Percentiles rank a stretch among this genome's conserved stretches.
phyloP scores from a whole-genome alignment of 1,284 basidiomycete species.

The Anthracocystis setariae region DNA sequence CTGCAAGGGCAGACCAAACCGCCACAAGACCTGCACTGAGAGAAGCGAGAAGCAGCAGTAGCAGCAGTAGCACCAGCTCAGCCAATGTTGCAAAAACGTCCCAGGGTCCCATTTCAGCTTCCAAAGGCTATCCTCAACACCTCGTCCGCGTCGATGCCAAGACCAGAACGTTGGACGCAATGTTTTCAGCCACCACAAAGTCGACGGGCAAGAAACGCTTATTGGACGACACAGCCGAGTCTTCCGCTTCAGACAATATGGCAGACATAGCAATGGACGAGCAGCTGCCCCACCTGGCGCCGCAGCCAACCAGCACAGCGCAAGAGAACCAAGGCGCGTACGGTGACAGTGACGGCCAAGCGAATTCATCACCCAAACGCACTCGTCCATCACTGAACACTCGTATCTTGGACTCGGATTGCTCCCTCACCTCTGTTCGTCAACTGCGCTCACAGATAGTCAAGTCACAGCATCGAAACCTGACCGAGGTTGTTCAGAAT shows the following conservation, averaged over 20 bases:
- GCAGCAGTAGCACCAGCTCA: conserved; percentile 19
- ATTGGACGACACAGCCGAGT: not conserved
- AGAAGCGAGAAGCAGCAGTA: conserved; percentile 19
- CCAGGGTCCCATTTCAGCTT: conserved; percentile 21
- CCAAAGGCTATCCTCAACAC: conserved; percentile 76
- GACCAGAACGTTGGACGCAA: conserved; percentile 90
- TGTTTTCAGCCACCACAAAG: conserved; percentile 30
- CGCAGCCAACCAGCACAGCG: conserved; percentile 1
- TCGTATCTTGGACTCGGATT: conserved; percentile 80
- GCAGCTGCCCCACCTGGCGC: conserved; percentile 1
- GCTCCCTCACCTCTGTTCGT: conserved; percentile 81
- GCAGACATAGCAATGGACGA: conserved; percentile 7
- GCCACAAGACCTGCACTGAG: conserved; percentile 10
- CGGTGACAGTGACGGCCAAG: not conserved
- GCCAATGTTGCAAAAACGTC: conserved; percentile 4
- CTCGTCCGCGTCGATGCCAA: conserved; percentile 89
- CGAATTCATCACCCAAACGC: conserved; percentile 6
- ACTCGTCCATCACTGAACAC: conserved; percentile 30
- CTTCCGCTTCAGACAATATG: conserved; percentile 4
- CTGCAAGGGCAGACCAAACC: not conserved
- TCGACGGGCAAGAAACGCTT: conserved; percentile 25
- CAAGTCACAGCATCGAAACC: conserved; percentile 78
- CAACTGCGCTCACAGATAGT: conserved; percentile 75
- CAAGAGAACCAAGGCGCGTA: conserved; percentile 6
- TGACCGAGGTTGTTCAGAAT: conserved; percentile 83